These are phyloP conservation scores for Globomyces sp. DNA, from an alignment of 371 early-diverging fungal genomes.

Conservation along the genomic window DNA sequence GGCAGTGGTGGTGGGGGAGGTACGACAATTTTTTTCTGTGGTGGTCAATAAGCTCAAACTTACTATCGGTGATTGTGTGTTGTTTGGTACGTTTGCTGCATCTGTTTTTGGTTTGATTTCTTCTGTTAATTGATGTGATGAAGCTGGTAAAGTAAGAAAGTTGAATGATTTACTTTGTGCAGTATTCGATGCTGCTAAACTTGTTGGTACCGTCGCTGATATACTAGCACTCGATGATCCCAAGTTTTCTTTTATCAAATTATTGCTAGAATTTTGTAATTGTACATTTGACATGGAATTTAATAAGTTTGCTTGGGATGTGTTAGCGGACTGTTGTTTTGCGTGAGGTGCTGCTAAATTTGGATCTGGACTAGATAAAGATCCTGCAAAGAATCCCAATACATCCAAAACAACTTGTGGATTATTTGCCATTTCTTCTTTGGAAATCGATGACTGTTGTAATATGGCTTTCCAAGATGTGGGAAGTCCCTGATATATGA, in stretches of 20 bases:
- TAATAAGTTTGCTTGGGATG: neutral
- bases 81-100: no score
- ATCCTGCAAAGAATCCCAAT: conserved; percentile 84
- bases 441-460: conserved; percentile 80
- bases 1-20: conserved; percentile 14
- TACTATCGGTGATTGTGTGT: no score
- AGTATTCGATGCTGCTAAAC: no score
- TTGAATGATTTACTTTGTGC: no score
- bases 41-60: no score
- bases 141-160: no score
- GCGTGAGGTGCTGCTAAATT: neutral
- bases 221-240: conserved; percentile 3
- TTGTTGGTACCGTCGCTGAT: neutral
- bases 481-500: conserved; percentile 68
- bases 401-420: conserved; percentile 91
- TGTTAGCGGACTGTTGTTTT: conserved; percentile 3
- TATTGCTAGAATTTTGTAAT: neutral
- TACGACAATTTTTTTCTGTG: neutral
- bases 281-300: neutral
- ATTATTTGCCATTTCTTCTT: conserved; percentile 87
- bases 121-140: no score
- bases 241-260: neutral
- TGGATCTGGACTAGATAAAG: conserved; percentile 8
- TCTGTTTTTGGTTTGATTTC: neutral
- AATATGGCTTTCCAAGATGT: conserved; percentile 81